Conservation (phyloP, 73 alveolate species). For the Blepharisma japonicum region DNA sequence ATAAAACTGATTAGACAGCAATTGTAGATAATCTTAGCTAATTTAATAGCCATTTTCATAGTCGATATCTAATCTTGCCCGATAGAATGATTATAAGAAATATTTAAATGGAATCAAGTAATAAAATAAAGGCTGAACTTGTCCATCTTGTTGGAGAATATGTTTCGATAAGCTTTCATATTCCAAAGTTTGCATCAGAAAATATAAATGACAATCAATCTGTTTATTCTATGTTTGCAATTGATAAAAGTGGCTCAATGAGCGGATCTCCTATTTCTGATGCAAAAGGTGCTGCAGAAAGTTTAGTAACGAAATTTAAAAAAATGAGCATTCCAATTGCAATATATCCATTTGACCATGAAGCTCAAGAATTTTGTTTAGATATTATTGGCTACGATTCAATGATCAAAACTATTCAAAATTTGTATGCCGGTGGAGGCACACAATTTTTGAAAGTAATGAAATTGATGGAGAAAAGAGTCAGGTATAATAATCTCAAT, state of each 20-base stretch:
- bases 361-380: not conserved
- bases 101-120: no score
- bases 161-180: not conserved
- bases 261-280: not conserved
- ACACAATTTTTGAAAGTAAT: not conserved
- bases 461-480: not conserved
- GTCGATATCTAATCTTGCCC: no score
- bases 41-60: no score
- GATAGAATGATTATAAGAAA: no score
- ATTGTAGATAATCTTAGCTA: no score
- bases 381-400: not conserved
- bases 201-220: not conserved
- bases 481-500: not conserved
- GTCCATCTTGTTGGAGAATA: not conserved
- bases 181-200: not conserved
- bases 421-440: not conserved
- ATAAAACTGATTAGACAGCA: no score
- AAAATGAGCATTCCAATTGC: not conserved
- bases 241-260: not conserved
- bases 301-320: not conserved
- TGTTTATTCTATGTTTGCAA: not conserved
- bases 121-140: not conserved
- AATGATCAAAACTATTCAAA: not conserved
- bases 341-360: not conserved
- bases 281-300: slow-evolving; percentile 8